Evolutionary conservation across 345 rosid genomes (phyloP), one percentile per base, ranked within the genome.

Genomic region (Hirschfeldia incana): DNA sequence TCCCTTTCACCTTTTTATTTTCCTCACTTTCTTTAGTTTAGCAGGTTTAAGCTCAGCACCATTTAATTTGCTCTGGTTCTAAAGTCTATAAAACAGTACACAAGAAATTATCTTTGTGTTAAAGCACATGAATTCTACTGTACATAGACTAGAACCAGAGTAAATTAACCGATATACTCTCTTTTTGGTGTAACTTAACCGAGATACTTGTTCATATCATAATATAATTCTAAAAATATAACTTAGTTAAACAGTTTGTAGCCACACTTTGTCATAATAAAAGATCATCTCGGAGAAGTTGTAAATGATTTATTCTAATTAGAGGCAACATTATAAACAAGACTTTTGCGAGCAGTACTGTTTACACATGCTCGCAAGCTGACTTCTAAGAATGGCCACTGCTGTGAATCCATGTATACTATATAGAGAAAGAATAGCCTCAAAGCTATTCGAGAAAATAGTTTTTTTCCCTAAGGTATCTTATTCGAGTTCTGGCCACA

Each of bases 21-120:
- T 44, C 68, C n/a, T 78, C 77, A 44, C 73, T 44, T 65, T 78
- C 73, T 78, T 72, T 65, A 51, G 39, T 61, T 72, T 65, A 42
- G 34, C 76, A 77, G 27, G 76, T 78, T 55, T 71, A 71, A 55
- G 67, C 32, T 65, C 69, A 32, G 46, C 67, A 58, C 73, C 77
- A 72, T 72, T 78, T 32, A 65, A 2, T 78, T 58, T 65, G 17
- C 76, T 15, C 76, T 63, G 21, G 17, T 65, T 72, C 28, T n/a
- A 32, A 16, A 17, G 57, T 55, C 16, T 71, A 78, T 15, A 64
- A 12, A 64, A 70, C 70, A 53, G 4, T 53, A 55, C 28, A 55
- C 27, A 6, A 7, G 60, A 16, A 55, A 15, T 15, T 55, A 7
- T 55, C 26, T 55, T 7, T 55, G 8, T 55, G 26, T 55, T 17